Evolutionary conservation across 345 rosid genomes (phyloP), one percentile per base, ranked within the genome.

Genomic region (Microthlaspi erraticum): DNA sequence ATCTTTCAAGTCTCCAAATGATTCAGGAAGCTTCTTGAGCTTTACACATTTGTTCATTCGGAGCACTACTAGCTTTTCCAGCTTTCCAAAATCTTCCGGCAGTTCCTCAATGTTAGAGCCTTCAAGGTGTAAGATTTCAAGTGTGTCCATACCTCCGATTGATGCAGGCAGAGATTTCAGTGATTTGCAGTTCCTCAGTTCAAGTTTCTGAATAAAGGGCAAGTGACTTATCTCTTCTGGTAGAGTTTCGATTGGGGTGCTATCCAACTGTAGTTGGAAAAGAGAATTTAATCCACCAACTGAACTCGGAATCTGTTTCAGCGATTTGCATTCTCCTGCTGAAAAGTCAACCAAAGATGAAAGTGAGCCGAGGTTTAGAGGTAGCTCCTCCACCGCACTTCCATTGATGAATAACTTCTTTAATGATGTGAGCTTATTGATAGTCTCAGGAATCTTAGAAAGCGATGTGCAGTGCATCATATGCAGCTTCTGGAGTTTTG

Each of bases 1-100:
- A 29, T 76, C 64, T 26, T 64, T 76, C 62, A 76, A 71, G 57
- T 49, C 26, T 48, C 76, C 76, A 49, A 70, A 70, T 23, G 80
- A 64, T 0, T 64, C 8, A 39, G 80, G 80, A 64, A 76, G 80
- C 43, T 46, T 64, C 55, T 64, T 71, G 11, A 76, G 67, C 49
- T 0, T 41, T 64, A 42, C 11, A 57, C 76, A 76, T 0, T 65
- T 13, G 68, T 42, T 23, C 67, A 70, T 56, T 19, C 31, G 32
- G 16, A 76, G 71, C 2, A 4, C 0, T 3, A 64, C 71, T 10
- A 76, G 48, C 26, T 41, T 76, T 49, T 70, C 61, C 32, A 76
- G 45, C 66, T 64, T 70, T 36, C 79, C 79, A 45, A 76, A 69
- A 2, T 0, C 1, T 49, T 71, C 68, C 0, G 80, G 80, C 0